Evolutionary conservation across 2,329 filamentous ascomycete species (phyloP), one percentile per base, ranked within the genome.

Genomic region (Tympanopsis confertula): DNA sequence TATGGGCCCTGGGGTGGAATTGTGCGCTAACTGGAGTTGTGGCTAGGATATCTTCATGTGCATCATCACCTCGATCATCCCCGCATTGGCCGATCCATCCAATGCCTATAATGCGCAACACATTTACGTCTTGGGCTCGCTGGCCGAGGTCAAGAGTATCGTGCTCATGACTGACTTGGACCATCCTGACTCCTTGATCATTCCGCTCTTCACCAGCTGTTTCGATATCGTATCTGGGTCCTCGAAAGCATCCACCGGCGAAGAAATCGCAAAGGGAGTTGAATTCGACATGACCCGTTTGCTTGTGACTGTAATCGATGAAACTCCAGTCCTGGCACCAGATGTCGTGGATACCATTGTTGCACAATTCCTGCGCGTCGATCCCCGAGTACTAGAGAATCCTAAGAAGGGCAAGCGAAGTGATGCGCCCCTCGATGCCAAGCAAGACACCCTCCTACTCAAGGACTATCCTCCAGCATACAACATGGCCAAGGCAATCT

Each of bases 401-500:
- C 30, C 15, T 13, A 33, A 17, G 15, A 33, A 18, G 17, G 15
- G 12, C 10, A 33, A 33, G 30, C 10, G 17, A 15, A 7, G 10
- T 7, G 30, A 33, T 33, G 17, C 30, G 30, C 30, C 30, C 7
- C 7, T 33, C 7, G 71, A 77, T 44, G 58, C 62, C n/a, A 73
- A 64, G 43, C 74, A 78, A 45, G 67, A 64, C 13, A 78, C 69
- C 3, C 55, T 78, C 15, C 57, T 67, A 19, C 52, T 76, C 29
- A 77, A 76, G 42, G 71, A 80, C 41, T 72, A 76, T n/a, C 77
- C 77, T 4, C 66, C 77, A 3, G 75, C 78, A 2, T 82, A 83
- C 57, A 78, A 77, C 47, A 79, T 82, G 73, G 75, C 78, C 15
- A 80, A 77, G 52, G 71, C 74, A 2, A 69, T 82, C 28, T 82